Evolutionary conservation across 2,329 filamentous ascomycete species (phyloP), one percentile per base, ranked within the genome.

Genomic region (Torrubiella hemipterigena): DNA sequence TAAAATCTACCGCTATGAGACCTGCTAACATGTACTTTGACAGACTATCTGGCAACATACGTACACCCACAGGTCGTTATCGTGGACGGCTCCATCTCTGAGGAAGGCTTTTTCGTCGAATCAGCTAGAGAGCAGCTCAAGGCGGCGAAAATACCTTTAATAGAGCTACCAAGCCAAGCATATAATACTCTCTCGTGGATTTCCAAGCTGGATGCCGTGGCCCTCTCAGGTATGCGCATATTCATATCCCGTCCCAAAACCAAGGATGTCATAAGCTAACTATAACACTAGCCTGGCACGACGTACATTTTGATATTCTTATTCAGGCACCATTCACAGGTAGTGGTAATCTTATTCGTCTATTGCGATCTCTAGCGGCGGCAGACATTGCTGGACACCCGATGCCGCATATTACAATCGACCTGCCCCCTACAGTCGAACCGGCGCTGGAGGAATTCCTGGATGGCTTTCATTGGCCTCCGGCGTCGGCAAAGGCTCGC

Each of bases 21-120:
- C n/a, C n/a, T n/a, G n/a, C n/a, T n/a, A n/a, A n/a, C n/a, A 13
- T 26, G 16, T 10, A 20, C n/a, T 18, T 26, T 38, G 24, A 42
- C 35, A 25, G 12, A 19, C 40, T 47, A 29, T 50, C 41, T 21
- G 18, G 18, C 12, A 24, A 10, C 59, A 11, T 85, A 77, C 45
- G 71, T 94, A 58, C 76, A 80, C 42, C 86, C 87, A 0, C 80
- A 86, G 49, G 83, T 72, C 26, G 59, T 84, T 13, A 67, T 94
- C 17, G 64, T 84, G 17, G 85, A 94, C 48, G 69, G 71, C 15
- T 71, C 74, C 6, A 51, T 51, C 5, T 56, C 61, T 16, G 87
- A 96, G 47, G 77, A 91, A 25, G 34, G 47, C 0, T 84, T 73
- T 44, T 82, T 95, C 41, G 56, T 70, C 16, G 61, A 62, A 10